Base-by-base conservation (phyloP, 2,329 filamentous ascomycete species). In the Alternaria arborescens region DNA sequence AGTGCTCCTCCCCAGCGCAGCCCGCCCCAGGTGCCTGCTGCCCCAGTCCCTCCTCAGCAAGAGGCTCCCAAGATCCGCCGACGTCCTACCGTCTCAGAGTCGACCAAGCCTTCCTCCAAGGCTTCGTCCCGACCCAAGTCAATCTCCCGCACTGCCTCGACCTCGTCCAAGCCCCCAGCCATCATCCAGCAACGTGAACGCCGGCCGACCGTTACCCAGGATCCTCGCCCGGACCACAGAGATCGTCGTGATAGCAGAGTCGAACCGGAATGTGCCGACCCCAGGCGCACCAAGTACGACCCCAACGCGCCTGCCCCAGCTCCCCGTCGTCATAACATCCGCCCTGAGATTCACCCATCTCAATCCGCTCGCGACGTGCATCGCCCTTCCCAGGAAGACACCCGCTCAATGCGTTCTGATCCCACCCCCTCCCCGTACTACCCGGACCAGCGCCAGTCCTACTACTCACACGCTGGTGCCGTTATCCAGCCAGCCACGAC, bases 1-100 rank as follows among this genome's bases (percentile, higher is more conserved):
- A 79, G 78, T 75, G 69, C 71, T 63, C 67, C 70, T 56, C 65
- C 62, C 57, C 70, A 71, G 55, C 69, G 70, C 60, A 74, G 71
- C 64, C 72, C 74, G 44, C 68, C 74, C 26, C 58, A 54, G 41
- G 56, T 60, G n/a, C 55, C 67, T 44, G 58, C 68, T 55, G 57
- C 66, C 32, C 59, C 65, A 46, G 32, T 61, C 43, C 60, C 67
- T 12, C 55, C 68, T 16, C 59, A 67, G n/a, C 70, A 65, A 48
- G 70, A 69, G 16, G 53, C 62, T 4, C 44, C 55, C 52, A 52
- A 62, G 62, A 67, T 62, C 42, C 58, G 66, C 55, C 66, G 71
- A 24, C 70, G 43, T 22, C 53, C 71, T 28, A 55, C 70, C 14
- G 59, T 52, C 18, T 62, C 58, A 46, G 64, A 72, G 12, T 51